Conservation (phyloP, 2,329 filamentous ascomycete genomes). For the Polychaeton citri region DNA sequence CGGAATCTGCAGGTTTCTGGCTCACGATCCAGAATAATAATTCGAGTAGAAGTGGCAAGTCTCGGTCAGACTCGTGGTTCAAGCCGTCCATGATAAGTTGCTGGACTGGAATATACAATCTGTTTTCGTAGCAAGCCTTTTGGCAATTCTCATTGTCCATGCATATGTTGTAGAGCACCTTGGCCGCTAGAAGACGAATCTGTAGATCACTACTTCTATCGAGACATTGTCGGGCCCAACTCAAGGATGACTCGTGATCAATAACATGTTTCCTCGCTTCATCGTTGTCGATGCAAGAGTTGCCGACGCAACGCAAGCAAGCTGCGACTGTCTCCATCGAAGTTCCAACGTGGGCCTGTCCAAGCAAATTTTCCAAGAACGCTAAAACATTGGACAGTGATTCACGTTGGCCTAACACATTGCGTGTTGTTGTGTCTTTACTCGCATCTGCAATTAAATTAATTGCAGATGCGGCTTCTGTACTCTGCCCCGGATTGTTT, state of each 20-base stretch:
- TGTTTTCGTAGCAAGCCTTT: background rate
- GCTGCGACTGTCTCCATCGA: background rate
- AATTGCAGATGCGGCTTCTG: background rate
- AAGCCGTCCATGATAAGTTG: background rate
- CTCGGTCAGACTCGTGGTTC: background rate
- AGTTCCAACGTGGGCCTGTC: background rate
- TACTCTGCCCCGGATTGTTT: background rate
- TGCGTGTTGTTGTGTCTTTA: background rate
- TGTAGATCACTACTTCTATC: conserved; percentile 5
- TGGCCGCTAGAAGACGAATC: conserved; percentile 13
- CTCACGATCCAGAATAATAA: conserved; percentile 16
- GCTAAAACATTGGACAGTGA: background rate
- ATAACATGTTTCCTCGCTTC: conserved; percentile 4
- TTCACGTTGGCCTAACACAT: background rate
- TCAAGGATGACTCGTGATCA: conserved; percentile 18
- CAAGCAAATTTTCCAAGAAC: background rate
- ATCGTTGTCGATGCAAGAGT: conserved; percentile 19
- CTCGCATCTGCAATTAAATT: background rate
- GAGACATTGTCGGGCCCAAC: conserved; percentile 8
- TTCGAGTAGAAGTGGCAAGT: conserved; percentile 5
- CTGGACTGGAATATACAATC: background rate
- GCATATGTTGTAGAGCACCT: conserved; percentile 32
- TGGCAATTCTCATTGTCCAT: conserved; percentile 16
- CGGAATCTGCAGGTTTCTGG: conserved; percentile 7
- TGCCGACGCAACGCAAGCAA: conserved; percentile 18